phyloP scores from a whole-genome alignment of 2,329 filamentous ascomycete genomes.

The Monilinia aucupariae region DNA sequence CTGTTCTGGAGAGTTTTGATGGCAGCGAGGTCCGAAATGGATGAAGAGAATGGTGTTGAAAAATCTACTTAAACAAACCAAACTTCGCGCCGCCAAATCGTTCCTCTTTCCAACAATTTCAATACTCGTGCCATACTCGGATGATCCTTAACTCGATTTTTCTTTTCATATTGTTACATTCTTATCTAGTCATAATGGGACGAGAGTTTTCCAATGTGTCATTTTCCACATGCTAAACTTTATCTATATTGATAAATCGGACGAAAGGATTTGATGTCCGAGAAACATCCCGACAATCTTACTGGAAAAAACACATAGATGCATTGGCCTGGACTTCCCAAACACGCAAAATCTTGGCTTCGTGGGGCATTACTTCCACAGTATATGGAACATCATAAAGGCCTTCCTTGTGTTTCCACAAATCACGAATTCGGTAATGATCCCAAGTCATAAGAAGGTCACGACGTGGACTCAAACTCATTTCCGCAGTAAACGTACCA shows the following conservation, averaged over 20 bases:
- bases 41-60: neutral
- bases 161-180: neutral
- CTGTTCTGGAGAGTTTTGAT: neutral
- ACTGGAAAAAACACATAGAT: conserved; percentile 16
- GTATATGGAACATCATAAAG: conserved; percentile 25
- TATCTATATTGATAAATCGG: neutral
- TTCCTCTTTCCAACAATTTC: neutral
- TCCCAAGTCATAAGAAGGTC: conserved; percentile 23
- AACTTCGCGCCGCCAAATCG: neutral
- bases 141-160: no score
- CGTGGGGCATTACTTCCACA: conserved; percentile 24
- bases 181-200: neutral
- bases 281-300: neutral
- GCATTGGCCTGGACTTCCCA: conserved; percentile 17
- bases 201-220: neutral
- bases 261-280: neutral
- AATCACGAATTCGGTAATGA: conserved; percentile 22
- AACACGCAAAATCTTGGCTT: conserved; percentile 24
- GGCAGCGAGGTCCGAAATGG: neutral
- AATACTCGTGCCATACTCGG: neutral
- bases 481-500: conserved; percentile 22
- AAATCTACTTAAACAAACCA: neutral
- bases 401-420: conserved; percentile 27
- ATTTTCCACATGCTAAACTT: neutral
- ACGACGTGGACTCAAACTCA: conserved; percentile 23